Evolutionary conservation across 2,329 filamentous ascomycete species (phyloP).

Genomic region (Dryadomyces sulphureus): DNA sequence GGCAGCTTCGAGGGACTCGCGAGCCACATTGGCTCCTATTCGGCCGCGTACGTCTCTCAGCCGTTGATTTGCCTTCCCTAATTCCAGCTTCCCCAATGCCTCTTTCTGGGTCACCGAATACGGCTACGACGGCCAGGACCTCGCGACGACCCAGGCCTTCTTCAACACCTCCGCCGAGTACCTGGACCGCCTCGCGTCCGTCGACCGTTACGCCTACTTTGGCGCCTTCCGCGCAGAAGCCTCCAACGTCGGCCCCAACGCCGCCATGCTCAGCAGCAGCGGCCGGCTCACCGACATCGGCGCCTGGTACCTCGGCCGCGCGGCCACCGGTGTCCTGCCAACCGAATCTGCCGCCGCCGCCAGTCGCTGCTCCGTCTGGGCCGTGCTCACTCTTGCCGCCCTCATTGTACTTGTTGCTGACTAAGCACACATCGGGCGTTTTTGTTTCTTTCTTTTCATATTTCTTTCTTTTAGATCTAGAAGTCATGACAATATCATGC

Average conservation of each 20-base stretch:
- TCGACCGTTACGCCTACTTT: slow-evolving; percentile 61
- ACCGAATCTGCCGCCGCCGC: slow-evolving; percentile 3
- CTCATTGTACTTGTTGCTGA: too few species aligned
- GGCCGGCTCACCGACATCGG: slow-evolving; percentile 64
- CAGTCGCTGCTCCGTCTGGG: too few species aligned
- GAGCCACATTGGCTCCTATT: slow-evolving; percentile 47
- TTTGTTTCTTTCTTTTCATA: too few species aligned
- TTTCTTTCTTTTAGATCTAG: too few species aligned
- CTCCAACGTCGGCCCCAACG: slow-evolving; percentile 62
- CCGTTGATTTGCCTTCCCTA: slow-evolving; percentile 1
- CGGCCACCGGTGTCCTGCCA: slow-evolving; percentile 29
- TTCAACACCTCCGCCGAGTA: slow-evolving; percentile 53
- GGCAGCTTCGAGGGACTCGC: slow-evolving; percentile 56
- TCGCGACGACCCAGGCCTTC: slow-evolving; percentile 45
- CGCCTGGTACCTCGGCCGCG: slow-evolving; percentile 55
- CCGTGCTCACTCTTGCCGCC: too few species aligned
- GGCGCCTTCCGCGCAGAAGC: slow-evolving; percentile 55
- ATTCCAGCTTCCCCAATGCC: slow-evolving; percentile 38
- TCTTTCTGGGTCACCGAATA: slow-evolving; percentile 72
- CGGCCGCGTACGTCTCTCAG: slow-evolving; percentile 21
- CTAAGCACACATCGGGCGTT: too few species aligned
- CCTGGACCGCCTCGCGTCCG: slow-evolving; percentile 47
- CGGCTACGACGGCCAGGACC: slow-evolving; percentile 41
- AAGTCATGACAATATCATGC: too few species aligned
- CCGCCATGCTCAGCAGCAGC: slow-evolving; percentile 51